These are phyloP conservation scores for Penicillium rolfsii DNA, from an alignment of 2,329 filamentous ascomycete genomes.

Conservation along the genomic window DNA sequence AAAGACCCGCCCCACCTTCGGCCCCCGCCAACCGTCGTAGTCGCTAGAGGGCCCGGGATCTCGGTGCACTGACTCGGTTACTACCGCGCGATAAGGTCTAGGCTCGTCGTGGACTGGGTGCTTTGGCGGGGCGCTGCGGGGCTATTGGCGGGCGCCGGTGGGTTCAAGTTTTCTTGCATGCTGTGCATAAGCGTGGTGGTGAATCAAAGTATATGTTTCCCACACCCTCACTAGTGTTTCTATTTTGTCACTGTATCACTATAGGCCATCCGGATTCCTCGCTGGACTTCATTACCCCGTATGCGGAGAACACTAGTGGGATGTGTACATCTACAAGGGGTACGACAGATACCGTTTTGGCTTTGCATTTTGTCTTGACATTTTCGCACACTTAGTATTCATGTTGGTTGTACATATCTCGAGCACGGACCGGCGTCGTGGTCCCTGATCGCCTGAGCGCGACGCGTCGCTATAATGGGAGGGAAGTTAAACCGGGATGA, in stretches of 20 bases:
- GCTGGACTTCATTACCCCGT: neutral
- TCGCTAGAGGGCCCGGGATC: conserved; percentile 18
- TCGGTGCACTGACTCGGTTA: conserved; percentile 31
- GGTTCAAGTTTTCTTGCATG: conserved; percentile 18
- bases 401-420: neutral
- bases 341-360: neutral
- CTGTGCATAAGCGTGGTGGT: conserved; percentile 26
- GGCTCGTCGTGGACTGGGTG: conserved; percentile 14
- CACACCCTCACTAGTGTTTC: conserved; percentile 1
- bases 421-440: conserved; percentile 13
- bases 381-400: too few relatives aligned
- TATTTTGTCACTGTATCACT: neutral
- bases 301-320: neutral
- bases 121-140: neutral
- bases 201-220: conserved; percentile 12
- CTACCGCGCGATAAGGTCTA: conserved; percentile 24
- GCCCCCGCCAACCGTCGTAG: conserved; percentile 20
- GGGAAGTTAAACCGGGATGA: neutral
- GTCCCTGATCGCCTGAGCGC: conserved; percentile 19
- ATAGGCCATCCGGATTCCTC: neutral
- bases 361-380: neutral
- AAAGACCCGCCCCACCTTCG: conserved; percentile 15
- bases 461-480: neutral
- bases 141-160: conserved; percentile 9
- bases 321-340: neutral